Evolutionary conservation across 352 stramenopile genomes (phyloP), one percentile per base, ranked within the genome.

Genomic region (Phytophthora europaea): DNA sequence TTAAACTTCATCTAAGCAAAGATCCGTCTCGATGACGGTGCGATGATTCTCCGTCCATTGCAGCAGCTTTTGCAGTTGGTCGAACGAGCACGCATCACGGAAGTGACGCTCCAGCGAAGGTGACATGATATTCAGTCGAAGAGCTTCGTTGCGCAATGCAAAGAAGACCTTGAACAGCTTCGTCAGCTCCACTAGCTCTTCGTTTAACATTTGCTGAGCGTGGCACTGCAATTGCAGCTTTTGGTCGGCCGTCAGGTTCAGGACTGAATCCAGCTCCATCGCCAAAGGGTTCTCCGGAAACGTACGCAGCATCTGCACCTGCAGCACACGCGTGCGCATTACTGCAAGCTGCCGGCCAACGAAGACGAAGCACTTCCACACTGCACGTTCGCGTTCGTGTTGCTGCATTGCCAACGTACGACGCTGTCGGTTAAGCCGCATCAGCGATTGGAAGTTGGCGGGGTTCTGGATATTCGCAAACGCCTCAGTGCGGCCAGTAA

Each of bases 91-190:
- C 50, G 76, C 47, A 16, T 92, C 85, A 28, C 82, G 84, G 52
- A 96, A 88, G 72, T 87, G 89, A 47, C 64, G 72, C 65, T 96
- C 89, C 36, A 96, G 72, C 33, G 79, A 86, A 16, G 89, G 89
- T 6, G 82, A 84, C 58, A 96, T 47, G n/a, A 90, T 67, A 61
- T 90, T 88, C 9, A 96, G 64, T 26, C 74, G 79, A 57, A 89
- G n/a, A 10, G 89, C 89, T 72, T 93, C 84, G 34, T 82, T 82
- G 13, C 89, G 87, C 40, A 96, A 57, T 3, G 79, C 84, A 54
- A 90, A 85, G 75, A 94, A 96, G 16, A 90, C 82, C 67, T 96
- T 96, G 68, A 96, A 91, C 26, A 96, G 76, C 73, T 87, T 84
- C 36, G 86, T 83, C 54, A 94, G 78, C 67, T 85, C 65, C 62